Conservation (phyloP, 2,329 filamentous ascomycete genomes). For the Hortaea werneckii region DNA sequence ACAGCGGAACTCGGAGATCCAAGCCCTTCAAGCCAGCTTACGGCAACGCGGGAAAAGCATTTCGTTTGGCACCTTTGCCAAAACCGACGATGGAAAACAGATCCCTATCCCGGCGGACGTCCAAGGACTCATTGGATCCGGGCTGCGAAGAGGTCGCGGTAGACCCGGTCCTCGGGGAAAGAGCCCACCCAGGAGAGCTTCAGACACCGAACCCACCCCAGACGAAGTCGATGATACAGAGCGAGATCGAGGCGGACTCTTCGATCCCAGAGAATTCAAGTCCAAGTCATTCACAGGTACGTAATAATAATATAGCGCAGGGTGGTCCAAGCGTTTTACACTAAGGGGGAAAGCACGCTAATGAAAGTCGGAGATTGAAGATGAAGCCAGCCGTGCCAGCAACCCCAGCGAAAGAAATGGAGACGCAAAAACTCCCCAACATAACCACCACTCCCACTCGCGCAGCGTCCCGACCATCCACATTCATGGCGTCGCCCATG, state of each 20-base stretch:
- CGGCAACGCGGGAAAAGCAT: slow-evolving; percentile 24
- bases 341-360: slow-evolving; percentile 5
- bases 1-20: slow-evolving; percentile 23
- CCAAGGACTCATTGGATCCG: slow-evolving; percentile 8
- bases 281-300: slow-evolving; percentile 24
- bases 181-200: slow-evolving; percentile 20
- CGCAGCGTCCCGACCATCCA: slow-evolving; percentile 23
- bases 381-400: slow-evolving; percentile 7
- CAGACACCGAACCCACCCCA: slow-evolving; percentile 17
- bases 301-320: slow-evolving; percentile 1
- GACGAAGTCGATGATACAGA: slow-evolving; percentile 20
- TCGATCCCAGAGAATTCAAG: slow-evolving; percentile 18
- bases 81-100: slow-evolving; percentile 24
- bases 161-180: slow-evolving; percentile 12
- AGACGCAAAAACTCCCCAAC: slow-evolving; percentile 2
- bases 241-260: slow-evolving; percentile 10
- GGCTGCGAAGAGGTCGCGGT: slow-evolving; percentile 4
- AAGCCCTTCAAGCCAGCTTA: slow-evolving; percentile 22
- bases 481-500: slow-evolving; percentile 20
- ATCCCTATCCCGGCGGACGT: slow-evolving; percentile 17
- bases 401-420: not conserved
- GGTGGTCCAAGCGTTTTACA: not conserved
- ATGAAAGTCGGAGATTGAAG: slow-evolving; percentile 11
- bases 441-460: not conserved
- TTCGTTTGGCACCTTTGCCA: slow-evolving; percentile 22